A percentile compares a stretch with the other conserved stretches of the same genome.
phyloP scores from a whole-genome alignment of 352 stramenopile genomes.

The Globisporangium nunn region DNA sequence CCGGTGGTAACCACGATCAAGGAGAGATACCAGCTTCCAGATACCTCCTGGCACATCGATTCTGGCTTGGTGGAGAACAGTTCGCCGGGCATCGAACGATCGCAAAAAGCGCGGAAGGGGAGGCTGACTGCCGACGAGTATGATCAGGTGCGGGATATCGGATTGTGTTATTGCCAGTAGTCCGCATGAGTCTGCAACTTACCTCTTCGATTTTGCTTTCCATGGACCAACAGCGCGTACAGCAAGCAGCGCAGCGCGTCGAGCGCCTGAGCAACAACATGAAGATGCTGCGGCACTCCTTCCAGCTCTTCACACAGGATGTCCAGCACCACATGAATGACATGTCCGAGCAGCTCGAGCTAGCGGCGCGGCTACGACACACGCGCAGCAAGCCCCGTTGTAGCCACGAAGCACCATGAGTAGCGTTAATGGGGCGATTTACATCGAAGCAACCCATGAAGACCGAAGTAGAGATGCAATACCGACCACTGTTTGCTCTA shows the following conservation, averaged over 20 bases:
- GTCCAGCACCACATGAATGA: slow-evolving; percentile 44
- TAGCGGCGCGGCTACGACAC: slow-evolving; percentile 3
- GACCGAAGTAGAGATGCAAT: too few species aligned
- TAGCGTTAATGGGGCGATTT: too few species aligned
- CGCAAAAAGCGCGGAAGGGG: neutral
- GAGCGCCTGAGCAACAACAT: slow-evolving; percentile 29
- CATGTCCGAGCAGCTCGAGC: slow-evolving; percentile 42
- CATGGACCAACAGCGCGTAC: slow-evolving; percentile 20
- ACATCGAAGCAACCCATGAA: too few species aligned
- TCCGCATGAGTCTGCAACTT: neutral
- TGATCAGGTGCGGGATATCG: slow-evolving; percentile 14
- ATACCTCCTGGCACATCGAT: slow-evolving; percentile 19
- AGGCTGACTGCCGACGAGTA: slow-evolving; percentile 29
- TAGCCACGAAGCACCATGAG: neutral
- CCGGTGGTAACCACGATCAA: slow-evolving; percentile 28
- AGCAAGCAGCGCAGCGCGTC: slow-evolving; percentile 23
- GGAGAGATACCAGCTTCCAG: slow-evolving; percentile 33
- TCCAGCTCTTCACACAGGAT: slow-evolving; percentile 47
- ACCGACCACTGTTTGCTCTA: too few species aligned
- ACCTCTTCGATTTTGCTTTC: neutral
- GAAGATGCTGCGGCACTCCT: slow-evolving; percentile 42
- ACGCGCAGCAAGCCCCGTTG: neutral
- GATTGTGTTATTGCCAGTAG: neutral
- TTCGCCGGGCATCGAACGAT: neutral
- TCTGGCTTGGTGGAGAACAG: neutral